Evolutionary conservation across 2,329 filamentous ascomycete genomes (phyloP).

Genomic region (Penicillium sp.): DNA sequence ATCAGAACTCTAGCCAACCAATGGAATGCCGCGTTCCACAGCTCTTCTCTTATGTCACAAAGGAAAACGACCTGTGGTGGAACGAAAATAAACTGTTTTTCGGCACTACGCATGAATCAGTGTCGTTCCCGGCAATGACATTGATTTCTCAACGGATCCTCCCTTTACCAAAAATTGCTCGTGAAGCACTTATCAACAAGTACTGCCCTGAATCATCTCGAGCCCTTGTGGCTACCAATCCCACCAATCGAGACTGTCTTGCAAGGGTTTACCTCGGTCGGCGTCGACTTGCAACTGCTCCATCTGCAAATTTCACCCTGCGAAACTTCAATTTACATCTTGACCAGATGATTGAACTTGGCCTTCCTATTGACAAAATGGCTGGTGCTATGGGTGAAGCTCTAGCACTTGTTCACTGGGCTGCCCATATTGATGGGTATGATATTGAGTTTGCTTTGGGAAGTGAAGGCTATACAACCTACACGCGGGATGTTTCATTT

Average conservation of each 20-base stretch:
- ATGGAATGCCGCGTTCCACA: conserved; percentile 8
- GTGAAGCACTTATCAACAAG: conserved; percentile 19
- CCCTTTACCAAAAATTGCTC: conserved; percentile 18
- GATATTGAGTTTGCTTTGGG: conserved; percentile 16
- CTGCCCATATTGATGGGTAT: conserved; percentile 10
- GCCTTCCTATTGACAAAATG: neutral
- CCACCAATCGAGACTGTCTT: conserved; percentile 14
- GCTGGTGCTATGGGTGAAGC: conserved; percentile 5
- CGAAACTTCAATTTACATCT: conserved; percentile 11
- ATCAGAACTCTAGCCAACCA: neutral
- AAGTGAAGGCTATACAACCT: neutral
- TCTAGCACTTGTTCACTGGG: conserved; percentile 11
- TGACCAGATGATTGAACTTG: conserved; percentile 11
- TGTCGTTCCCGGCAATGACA: conserved; percentile 11
- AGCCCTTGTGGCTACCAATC: neutral
- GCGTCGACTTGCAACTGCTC: neutral
- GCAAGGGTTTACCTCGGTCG: conserved; percentile 15
- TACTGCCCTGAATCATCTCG: conserved; percentile 14
- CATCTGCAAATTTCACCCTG: conserved; percentile 8
- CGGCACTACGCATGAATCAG: neutral
- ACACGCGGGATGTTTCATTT: neutral
- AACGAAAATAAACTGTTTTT: neutral
- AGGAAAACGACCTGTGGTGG: conserved; percentile 9
- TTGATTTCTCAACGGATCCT: conserved; percentile 22
- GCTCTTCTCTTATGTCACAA: conserved; percentile 11